Evolutionary conservation across 2,329 filamentous ascomycete species (phyloP).

Genomic region (Aspergillus uvarum): DNA sequence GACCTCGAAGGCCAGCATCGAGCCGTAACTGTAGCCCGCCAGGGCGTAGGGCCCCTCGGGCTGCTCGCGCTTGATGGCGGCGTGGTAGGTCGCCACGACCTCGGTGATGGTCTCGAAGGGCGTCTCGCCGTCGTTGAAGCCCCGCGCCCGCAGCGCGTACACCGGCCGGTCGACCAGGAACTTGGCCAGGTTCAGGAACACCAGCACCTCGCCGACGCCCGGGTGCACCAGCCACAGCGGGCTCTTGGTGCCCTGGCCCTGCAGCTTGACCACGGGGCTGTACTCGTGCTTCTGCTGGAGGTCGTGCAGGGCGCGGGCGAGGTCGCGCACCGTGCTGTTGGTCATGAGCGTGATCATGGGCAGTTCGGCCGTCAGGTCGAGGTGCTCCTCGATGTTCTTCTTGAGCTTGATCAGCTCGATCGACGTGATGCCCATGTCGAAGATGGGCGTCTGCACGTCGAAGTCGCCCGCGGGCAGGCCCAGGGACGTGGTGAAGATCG

Average conservation of each 20-base stretch:
- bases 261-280: not conserved
- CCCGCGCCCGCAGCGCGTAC: conserved; percentile 1
- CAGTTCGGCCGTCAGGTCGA: not conserved
- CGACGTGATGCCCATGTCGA: conserved; percentile 3
- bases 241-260: not conserved
- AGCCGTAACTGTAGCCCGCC: conserved; percentile 1
- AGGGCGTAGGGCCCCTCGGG: conserved; percentile 3
- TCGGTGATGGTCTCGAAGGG: conserved; percentile 2
- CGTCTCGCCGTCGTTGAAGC: conserved; percentile 2
- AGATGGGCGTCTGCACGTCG: not conserved
- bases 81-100: not conserved
- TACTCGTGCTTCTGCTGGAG: not conserved
- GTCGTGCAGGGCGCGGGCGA: not conserved
- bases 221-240: conserved; percentile 4
- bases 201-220: conserved; percentile 2
- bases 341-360: conserved; percentile 6
- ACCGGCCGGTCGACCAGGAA: conserved; percentile 2
- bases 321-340: not conserved
- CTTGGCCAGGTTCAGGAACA: conserved; percentile 6
- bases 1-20: conserved; percentile 4
- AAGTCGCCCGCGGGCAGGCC: not conserved
- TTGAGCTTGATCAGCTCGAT: conserved; percentile 2
- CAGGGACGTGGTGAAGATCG: not conserved
- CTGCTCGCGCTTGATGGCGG: not conserved
- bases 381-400: conserved; percentile 5